Evolutionary conservation across 306 rosid species (phyloP).

Genomic region (Luffa aegyptiaca): DNA sequence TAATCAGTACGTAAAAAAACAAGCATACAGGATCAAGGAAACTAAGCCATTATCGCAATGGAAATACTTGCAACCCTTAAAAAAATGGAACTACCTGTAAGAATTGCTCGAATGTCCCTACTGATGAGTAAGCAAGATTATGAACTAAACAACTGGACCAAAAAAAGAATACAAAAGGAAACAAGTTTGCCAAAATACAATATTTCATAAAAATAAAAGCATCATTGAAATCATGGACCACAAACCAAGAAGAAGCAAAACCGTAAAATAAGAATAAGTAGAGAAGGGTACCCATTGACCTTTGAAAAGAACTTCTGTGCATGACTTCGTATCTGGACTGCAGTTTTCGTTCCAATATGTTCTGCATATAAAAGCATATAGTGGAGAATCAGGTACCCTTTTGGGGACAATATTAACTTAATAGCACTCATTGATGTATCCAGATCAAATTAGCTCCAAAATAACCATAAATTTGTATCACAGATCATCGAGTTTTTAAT

Average conservation of each 20-base stretch:
- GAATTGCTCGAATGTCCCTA: not conserved
- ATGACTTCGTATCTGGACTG: slow-evolving; percentile 98
- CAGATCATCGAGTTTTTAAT: not conserved
- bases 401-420: not conserved
- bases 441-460: not conserved
- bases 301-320: slow-evolving; percentile 99
- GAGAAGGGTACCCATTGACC: slow-evolving; percentile 60
- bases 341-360: slow-evolving; percentile 98
- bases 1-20: not conserved
- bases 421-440: not conserved
- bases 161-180: not conserved
- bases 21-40: not conserved
- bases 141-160: not conserved
- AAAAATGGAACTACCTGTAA: not conserved
- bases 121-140: slow-evolving; percentile 1
- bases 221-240: slow-evolving; percentile 9
- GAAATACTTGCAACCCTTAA: not conserved
- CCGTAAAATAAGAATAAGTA: slow-evolving; percentile 13
- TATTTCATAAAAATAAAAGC: not conserved
- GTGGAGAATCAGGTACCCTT: not conserved
- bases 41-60: not conserved
- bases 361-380: slow-evolving; percentile 43
- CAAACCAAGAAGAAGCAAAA: slow-evolving; percentile 8
- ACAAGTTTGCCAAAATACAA: not conserved
- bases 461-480: not conserved